These are phyloP conservation scores for Corylus americana DNA, from an alignment of 306 rosid genomes.

Conservation along the genomic window DNA sequence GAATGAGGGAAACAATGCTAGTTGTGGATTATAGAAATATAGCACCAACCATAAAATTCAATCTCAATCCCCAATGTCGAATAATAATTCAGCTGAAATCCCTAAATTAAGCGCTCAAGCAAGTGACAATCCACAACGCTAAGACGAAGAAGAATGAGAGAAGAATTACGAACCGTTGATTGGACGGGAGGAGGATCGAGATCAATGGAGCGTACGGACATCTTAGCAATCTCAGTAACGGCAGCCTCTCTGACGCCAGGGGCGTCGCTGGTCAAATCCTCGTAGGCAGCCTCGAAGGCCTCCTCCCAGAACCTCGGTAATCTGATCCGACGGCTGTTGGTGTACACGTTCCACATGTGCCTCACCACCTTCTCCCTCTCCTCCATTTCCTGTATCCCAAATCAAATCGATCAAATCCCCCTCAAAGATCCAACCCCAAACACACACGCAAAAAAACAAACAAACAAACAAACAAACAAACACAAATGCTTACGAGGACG, in stretches of 20 bases:
- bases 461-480: background rate
- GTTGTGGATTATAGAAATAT: background rate
- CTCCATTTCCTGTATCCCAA: constrained; percentile 78
- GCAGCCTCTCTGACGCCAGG: constrained; percentile 80
- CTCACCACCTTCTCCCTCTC: constrained; percentile 97
- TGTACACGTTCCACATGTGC: constrained; percentile 98
- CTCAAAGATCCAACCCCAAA: constrained; percentile 32
- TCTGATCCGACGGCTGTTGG: constrained; percentile 89
- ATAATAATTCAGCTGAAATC: background rate
- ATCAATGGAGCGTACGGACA: constrained; percentile 83
- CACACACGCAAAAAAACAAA: background rate
- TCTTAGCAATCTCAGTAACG: constrained; percentile 82
- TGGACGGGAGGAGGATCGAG: constrained; percentile 73
- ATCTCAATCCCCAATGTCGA: background rate
- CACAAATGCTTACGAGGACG: constrained; percentile 66
- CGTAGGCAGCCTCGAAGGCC: constrained; percentile 95
- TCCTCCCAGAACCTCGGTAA: constrained; percentile 92
- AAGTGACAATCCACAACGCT: background rate
- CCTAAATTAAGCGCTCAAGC: background rate
- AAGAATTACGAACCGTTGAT: constrained; percentile 64
- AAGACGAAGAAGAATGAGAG: background rate
- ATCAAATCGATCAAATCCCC: constrained; percentile 15
- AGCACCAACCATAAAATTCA: background rate
- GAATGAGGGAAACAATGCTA: background rate
- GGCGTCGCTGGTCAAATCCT: constrained; percentile 78